A percentile compares a stretch with the other conserved stretches of the same genome.
Conservation (phyloP, 1,284 basidiomycete genomes). For the Hortiboletus rubellus region DNA sequence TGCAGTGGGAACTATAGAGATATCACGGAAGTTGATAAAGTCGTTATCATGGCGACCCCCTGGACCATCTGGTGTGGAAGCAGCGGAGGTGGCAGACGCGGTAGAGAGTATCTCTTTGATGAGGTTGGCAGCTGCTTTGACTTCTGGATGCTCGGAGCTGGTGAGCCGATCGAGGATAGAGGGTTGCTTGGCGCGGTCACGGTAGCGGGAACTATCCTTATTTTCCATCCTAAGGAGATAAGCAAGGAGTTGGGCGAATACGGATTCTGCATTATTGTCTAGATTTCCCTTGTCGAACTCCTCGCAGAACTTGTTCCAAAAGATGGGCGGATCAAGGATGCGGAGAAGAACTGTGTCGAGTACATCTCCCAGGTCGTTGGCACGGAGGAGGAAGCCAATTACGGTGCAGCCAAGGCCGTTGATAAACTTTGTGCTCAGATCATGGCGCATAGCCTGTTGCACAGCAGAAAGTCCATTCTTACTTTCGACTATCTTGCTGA, state of each 20-base stretch:
- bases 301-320: constrained; percentile 47
- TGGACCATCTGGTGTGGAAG: constrained; percentile 35
- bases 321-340: constrained; percentile 55
- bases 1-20: constrained; percentile 59
- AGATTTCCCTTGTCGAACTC: constrained; percentile 44
- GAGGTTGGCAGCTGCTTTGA: constrained; percentile 39
- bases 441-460: constrained; percentile 45
- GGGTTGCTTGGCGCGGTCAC: constrained; percentile 38
- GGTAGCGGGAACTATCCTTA: constrained; percentile 39
- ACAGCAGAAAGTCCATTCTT: constrained; percentile 43
- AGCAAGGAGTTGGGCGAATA: constrained; percentile 53
- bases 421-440: constrained; percentile 43
- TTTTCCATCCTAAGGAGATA: constrained; percentile 47
- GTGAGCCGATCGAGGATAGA: constrained; percentile 37
- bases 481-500: constrained; percentile 44
- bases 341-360: constrained; percentile 41
- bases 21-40: constrained; percentile 53
- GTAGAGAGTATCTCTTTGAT: constrained; percentile 45
- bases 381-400: constrained; percentile 45
- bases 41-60: constrained; percentile 72
- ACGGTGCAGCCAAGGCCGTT: constrained; percentile 44
- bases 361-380: constrained; percentile 44
- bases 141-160: constrained; percentile 36
- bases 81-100: constrained; percentile 16
- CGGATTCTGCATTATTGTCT: constrained; percentile 35